Percentiles rank a stretch among this genome's conserved stretches.
phyloP scores from a whole-genome alignment of 1,139 yeast genomes.

The Zygosaccharomyces pseudobailii region DNA sequence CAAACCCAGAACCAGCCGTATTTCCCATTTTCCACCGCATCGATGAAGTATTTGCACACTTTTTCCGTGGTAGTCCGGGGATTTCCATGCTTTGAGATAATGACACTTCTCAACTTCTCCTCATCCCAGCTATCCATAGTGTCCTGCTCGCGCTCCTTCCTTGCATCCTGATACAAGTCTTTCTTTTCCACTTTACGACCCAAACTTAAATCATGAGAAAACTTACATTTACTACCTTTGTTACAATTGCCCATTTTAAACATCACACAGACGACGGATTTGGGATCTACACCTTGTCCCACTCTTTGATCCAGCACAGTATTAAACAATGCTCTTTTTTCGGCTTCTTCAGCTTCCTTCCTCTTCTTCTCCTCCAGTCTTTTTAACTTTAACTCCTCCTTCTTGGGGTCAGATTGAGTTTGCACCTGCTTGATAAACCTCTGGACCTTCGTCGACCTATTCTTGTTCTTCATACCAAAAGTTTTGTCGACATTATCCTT shows the following conservation, averaged over 20 bases:
- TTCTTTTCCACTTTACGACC: conserved; percentile 88
- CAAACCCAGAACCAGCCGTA: conserved; percentile 99
- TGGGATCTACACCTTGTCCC: conserved; percentile 97
- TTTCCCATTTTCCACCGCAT: conserved; percentile 94
- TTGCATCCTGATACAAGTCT: conserved; percentile 87
- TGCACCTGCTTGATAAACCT: conserved; percentile 74
- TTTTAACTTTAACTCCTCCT: conserved; percentile 72
- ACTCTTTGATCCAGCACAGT: conserved; percentile 73
- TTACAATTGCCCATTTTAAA: conserved; percentile 88
- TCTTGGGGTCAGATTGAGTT: conserved; percentile 62
- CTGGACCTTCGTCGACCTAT: conserved; percentile 90
- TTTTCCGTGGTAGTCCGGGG: conserved; percentile 91
- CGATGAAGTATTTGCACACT: conserved; percentile 90
- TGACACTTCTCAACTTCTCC: conserved; percentile 82
- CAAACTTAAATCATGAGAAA: conserved; percentile 81
- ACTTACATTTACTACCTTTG: conserved; percentile 89
- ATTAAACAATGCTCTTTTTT: conserved; percentile 74
- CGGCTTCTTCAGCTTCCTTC: conserved; percentile 81
- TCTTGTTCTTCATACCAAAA: conserved; percentile 91
- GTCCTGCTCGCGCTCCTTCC: conserved; percentile 69
- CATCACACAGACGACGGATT: conserved; percentile 83
- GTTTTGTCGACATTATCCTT: conserved; percentile 83
- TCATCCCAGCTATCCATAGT: conserved; percentile 98
- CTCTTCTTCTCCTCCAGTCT: conserved; percentile 86
- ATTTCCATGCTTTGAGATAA: conserved; percentile 89